These are phyloP conservation scores for Pythium insidiosum DNA, from an alignment of 352 stramenopile species.

Conservation along the genomic window DNA sequence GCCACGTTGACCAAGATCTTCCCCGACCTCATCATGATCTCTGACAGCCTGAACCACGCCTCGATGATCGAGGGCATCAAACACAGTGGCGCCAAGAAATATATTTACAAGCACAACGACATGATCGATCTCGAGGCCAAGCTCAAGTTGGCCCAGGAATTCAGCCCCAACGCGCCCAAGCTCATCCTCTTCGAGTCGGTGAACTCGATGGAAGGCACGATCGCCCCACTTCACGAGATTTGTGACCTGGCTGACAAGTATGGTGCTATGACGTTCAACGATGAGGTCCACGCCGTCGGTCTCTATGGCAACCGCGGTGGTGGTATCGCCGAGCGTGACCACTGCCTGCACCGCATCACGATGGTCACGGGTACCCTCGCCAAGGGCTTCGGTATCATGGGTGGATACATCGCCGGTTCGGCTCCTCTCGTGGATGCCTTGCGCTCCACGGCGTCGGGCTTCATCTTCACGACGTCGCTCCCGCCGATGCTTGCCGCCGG, in stretches of 20 bases:
- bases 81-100: slow-evolving; percentile 70
- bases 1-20: slow-evolving; percentile 87
- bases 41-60: slow-evolving; percentile 88
- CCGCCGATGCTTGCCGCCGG: slow-evolving; percentile 80
- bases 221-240: slow-evolving; percentile 80
- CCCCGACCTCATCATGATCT: slow-evolving; percentile 85
- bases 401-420: slow-evolving; percentile 85
- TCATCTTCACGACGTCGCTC: slow-evolving; percentile 90
- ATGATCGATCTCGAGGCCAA: slow-evolving; percentile 71
- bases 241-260: slow-evolving; percentile 87
- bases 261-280: slow-evolving; percentile 88
- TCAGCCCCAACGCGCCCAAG: slow-evolving; percentile 66
- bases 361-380: slow-evolving; percentile 88
- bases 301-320: slow-evolving; percentile 84
- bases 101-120: slow-evolving; percentile 86
- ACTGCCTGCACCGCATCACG: slow-evolving; percentile 79
- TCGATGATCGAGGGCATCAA: slow-evolving; percentile 85
- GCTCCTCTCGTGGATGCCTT: slow-evolving; percentile 82
- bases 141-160: slow-evolving; percentile 63
- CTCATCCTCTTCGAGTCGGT: slow-evolving; percentile 85
- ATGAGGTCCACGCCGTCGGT: slow-evolving; percentile 87
- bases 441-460: slow-evolving; percentile 78
- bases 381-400: slow-evolving; percentile 89
- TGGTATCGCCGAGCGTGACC: slow-evolving; percentile 81
- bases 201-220: slow-evolving; percentile 85